A percentile compares a stretch with the other conserved stretches of the same genome.
Evolutionary conservation across 805 yeast species (phyloP).

Genomic region (Pichia eremophila): DNA sequence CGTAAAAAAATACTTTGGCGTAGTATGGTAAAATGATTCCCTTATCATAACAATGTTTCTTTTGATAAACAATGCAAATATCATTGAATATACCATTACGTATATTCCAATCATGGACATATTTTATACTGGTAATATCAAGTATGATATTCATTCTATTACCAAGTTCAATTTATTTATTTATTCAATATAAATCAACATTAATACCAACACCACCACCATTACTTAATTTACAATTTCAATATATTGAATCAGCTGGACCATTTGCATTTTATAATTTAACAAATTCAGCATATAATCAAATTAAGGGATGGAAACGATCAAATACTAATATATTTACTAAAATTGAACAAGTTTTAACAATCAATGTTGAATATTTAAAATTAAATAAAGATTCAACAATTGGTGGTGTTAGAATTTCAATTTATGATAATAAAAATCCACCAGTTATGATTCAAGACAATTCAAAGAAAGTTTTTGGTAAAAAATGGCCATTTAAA

Average conservation of each 20-base stretch:
- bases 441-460: background rate
- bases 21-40: too few species aligned
- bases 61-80: background rate
- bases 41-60: background rate
- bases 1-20: too few species aligned
- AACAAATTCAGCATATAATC: constrained; percentile 1
- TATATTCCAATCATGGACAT: constrained; percentile 4
- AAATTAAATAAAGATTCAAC: constrained; percentile 4
- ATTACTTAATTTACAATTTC: constrained; percentile 7
- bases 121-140: constrained; percentile 1
- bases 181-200: constrained; percentile 7
- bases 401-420: constrained; percentile 8
- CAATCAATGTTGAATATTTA: constrained; percentile 8
- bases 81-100: constrained; percentile 1
- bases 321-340: constrained; percentile 9
- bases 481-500: constrained; percentile 4
- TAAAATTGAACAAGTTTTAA: constrained; percentile 7
- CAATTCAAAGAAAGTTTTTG: background rate
- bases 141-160: constrained; percentile 6
- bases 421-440: background rate
- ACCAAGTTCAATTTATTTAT: constrained; percentile 9
- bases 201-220: constrained; percentile 8
- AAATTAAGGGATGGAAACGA: constrained; percentile 5
- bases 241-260: constrained; percentile 6
- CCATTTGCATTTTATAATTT: constrained; percentile 7